Percentiles rank a stretch among this genome's conserved stretches.
phyloP scores from a whole-genome alignment of 768 basidiomycete species.

The Podaxis mareebaensis region DNA sequence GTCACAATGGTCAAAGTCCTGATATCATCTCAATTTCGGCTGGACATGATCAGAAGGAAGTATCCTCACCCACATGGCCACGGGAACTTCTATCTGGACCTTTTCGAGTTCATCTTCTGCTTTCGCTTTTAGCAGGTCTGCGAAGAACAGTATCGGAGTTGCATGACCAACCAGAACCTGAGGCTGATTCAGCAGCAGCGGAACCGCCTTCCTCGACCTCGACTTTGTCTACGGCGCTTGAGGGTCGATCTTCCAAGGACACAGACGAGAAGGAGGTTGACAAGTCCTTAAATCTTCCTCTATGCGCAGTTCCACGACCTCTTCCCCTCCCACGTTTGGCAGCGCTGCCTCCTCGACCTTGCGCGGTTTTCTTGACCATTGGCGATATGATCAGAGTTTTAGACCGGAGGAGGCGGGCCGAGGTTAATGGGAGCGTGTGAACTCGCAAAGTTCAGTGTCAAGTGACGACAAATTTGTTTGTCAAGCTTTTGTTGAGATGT shows the following conservation, averaged over 20 bases:
- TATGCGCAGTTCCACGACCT: slow-evolving; percentile 31
- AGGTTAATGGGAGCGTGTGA: background rate
- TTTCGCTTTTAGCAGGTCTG: slow-evolving; percentile 14
- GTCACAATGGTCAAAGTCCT: slow-evolving; percentile 99
- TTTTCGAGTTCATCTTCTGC: slow-evolving; percentile 24
- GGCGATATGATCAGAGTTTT: background rate
- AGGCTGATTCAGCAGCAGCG: slow-evolving; percentile 24
- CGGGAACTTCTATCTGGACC: slow-evolving; percentile 61
- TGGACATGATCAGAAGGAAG: background rate
- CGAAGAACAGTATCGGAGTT: background rate
- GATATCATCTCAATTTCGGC: slow-evolving; percentile 9
- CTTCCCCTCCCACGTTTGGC: slow-evolving; percentile 39
- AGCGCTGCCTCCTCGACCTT: slow-evolving; percentile 25
- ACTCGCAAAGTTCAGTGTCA: background rate
- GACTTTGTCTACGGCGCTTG: slow-evolving; percentile 55
- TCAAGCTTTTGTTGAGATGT: slow-evolving; percentile 43
- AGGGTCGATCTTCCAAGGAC: slow-evolving; percentile 44
- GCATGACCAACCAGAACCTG: slow-evolving; percentile 19
- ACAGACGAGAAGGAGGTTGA: background rate
- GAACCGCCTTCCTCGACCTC: slow-evolving; percentile 37
- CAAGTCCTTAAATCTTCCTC: slow-evolving; percentile 17
- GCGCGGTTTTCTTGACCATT: slow-evolving; percentile 48
- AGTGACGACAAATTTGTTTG: slow-evolving; percentile 16
- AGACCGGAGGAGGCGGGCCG: slow-evolving; percentile 5
- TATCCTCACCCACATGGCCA: slow-evolving; percentile 93